Conservation (phyloP, 805 yeast species). For the Monosporozyma siamensis region DNA sequence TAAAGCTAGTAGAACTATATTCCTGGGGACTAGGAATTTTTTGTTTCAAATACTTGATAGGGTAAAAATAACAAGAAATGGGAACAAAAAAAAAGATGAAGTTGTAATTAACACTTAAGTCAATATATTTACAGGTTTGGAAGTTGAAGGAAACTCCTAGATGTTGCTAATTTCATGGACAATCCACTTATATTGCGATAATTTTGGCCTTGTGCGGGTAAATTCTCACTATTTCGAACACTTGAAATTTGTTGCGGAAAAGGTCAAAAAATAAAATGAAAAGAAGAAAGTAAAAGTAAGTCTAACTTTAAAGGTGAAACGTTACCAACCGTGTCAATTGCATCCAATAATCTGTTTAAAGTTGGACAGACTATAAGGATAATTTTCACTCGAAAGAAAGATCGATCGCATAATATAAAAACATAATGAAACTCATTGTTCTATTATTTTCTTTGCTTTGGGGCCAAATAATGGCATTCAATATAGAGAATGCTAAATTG, state of each 20-base stretch:
- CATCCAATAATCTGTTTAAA: too few relatives aligned
- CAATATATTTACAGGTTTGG: too few relatives aligned
- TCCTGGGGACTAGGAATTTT: neutral
- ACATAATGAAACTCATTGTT: neutral
- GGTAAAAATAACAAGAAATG: neutral
- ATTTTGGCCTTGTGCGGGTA: neutral
- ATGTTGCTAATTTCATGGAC: neutral
- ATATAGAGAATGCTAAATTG: conserved; percentile 5
- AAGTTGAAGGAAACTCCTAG: too few relatives aligned
- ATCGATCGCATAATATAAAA: neutral
- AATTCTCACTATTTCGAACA: neutral
- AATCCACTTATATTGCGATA: neutral
- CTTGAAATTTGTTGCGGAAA: too few relatives aligned
- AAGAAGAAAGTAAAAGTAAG: neutral
- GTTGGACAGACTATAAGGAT: too few relatives aligned
- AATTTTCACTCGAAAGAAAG: too few relatives aligned
- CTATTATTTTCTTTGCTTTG: conserved; percentile 3
- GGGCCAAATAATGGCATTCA: conserved; percentile 5
- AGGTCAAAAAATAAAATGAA: too few relatives aligned
- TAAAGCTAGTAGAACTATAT: conserved; percentile 4
- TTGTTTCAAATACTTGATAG: neutral
- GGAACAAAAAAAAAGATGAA: neutral
- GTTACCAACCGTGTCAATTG: too few relatives aligned
- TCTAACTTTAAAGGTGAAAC: too few relatives aligned
- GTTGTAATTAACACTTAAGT: too few relatives aligned